phyloP scores from a whole-genome alignment of 75 land plant species.

The Selaginella tamariscina region DNA sequence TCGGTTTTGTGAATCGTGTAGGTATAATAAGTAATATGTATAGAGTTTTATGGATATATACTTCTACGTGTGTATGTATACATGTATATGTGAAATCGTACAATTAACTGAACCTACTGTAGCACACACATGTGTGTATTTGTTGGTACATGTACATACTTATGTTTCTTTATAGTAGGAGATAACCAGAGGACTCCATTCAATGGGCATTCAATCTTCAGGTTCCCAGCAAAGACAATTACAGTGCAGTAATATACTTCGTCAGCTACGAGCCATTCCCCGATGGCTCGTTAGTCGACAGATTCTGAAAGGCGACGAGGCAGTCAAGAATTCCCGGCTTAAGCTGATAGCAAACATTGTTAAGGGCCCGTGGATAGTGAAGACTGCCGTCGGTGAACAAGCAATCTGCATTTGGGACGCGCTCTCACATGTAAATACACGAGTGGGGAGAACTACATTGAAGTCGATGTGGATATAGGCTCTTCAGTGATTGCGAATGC shows the following conservation, averaged over 20 bases:
- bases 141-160: too few relatives aligned
- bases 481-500: conserved; percentile 92
- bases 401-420: conserved; percentile 83
- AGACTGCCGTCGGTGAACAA: conserved; percentile 95
- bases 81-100: too few relatives aligned
- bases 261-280: conserved; percentile 38
- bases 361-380: conserved; percentile 96
- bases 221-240: conserved; percentile 83
- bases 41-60: too few relatives aligned
- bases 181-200: conserved; percentile 14
- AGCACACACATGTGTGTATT: too few relatives aligned
- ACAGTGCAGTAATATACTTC: conserved; percentile 74
- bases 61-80: too few relatives aligned
- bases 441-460: conserved; percentile 40
- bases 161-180: too few relatives aligned
- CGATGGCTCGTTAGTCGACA: conserved; percentile 62
- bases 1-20: too few relatives aligned
- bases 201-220: conserved; percentile 26
- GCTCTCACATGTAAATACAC: conserved; percentile 66
- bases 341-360: conserved; percentile 93
- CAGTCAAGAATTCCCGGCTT: conserved; percentile 60
- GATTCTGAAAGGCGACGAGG: conserved; percentile 79
- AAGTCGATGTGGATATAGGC: conserved; percentile 93
- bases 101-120: too few relatives aligned
- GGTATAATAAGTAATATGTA: too few relatives aligned